phyloP scores from a whole-genome alignment of 2,329 filamentous ascomycete species.

The Coniochaeta sp. region DNA sequence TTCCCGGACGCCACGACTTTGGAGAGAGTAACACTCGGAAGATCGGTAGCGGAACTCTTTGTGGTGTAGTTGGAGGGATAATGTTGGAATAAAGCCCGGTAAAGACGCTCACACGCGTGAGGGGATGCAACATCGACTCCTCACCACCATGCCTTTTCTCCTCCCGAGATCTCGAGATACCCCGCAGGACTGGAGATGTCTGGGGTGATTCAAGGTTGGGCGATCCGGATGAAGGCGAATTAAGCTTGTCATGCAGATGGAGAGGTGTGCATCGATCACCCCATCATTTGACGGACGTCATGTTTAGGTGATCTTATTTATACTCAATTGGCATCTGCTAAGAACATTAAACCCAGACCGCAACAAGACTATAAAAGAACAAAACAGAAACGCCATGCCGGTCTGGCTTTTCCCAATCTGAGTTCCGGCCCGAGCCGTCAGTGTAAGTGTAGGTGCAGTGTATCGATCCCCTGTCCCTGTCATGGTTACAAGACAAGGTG shows the following conservation, averaged over 20 bases:
- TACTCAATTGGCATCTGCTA: neutral
- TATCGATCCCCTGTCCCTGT: neutral
- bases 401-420: neutral
- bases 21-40: neutral
- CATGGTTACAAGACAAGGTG: neutral
- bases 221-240: neutral
- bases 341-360: neutral
- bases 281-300: neutral
- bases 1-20: neutral
- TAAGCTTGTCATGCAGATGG: neutral
- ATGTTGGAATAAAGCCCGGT: neutral
- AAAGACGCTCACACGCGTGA: neutral
- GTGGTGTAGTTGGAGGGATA: slow-evolving; percentile 1
- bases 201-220: neutral
- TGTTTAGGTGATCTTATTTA: neutral
- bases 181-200: neutral
- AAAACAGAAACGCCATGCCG: neutral
- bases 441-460: neutral
- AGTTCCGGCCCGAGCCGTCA: neutral
- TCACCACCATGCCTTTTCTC: neutral
- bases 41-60: neutral
- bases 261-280: neutral
- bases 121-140: neutral
- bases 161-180: neutral
- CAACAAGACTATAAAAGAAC: neutral